Percentiles rank a stretch among this genome's conserved stretches.
These are phyloP conservation scores for Zizania latifolia DNA, from an alignment of 176 grass and related monocot genomes.

Conservation along the genomic window DNA sequence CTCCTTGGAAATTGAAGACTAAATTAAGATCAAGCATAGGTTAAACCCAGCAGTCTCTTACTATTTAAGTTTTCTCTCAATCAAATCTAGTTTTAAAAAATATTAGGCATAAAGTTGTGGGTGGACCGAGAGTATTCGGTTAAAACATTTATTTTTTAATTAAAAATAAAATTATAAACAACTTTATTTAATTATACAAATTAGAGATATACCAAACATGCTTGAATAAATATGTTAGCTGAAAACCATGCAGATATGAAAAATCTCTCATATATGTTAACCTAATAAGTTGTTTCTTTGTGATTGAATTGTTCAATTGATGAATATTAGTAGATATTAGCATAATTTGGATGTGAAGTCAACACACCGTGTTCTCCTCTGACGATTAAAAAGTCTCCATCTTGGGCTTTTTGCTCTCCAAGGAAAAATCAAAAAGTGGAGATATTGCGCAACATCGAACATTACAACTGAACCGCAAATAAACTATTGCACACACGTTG, in stretches of 20 bases:
- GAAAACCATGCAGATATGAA: background rate
- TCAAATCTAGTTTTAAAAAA: background rate
- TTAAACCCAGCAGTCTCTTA: background rate
- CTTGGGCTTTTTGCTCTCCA: background rate
- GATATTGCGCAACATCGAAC: constrained; percentile 9
- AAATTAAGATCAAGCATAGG: background rate
- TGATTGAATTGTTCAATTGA: background rate
- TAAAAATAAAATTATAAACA: too few relatives aligned
- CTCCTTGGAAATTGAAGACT: background rate
- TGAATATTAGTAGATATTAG: too few relatives aligned
- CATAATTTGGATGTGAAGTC: constrained; percentile 24
- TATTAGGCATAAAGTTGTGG: background rate
- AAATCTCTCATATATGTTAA: background rate
- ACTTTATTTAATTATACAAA: too few relatives aligned
- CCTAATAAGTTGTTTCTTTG: background rate
- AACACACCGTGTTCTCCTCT: constrained; percentile 34
- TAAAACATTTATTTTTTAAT: too few relatives aligned
- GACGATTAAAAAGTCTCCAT: constrained; percentile 24
- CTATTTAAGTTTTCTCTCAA: background rate
- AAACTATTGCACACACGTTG: background rate
- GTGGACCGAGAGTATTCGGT: too few relatives aligned
- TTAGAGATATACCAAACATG: too few relatives aligned
- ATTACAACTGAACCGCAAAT: constrained; percentile 21
- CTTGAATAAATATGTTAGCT: too few relatives aligned
- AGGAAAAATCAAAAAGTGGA: background rate